Base-by-base conservation (phyloP, 176 grass and related monocot species). In the Avena insularis region DNA sequence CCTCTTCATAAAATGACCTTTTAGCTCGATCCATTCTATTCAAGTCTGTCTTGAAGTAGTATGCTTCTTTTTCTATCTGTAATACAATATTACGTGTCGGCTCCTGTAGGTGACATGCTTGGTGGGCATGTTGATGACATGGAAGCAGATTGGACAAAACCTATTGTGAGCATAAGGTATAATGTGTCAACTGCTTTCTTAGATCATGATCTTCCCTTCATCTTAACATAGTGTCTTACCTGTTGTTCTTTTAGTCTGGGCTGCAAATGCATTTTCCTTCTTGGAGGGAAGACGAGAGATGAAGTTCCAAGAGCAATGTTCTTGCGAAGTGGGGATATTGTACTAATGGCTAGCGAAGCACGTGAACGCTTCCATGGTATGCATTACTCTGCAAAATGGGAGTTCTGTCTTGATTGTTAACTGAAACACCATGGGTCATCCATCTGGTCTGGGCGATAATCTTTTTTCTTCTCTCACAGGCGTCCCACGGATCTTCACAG, bases 121-220 rank as follows among this genome's bases (percentile, higher is more conserved):
- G 93, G 96, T 77, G 92, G 96, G 20, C 96, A 98, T 33, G 87
- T 98, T 76, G 96, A 95, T 88, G 93, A 98, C 91, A 95, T 98
- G 93, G 96, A 95, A 94, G 90, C 86, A 72, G 92, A 98, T 91
- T 95, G 91, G 93, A 94, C 88, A 75, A 95, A 92, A 87, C 96
- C 93, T 83, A 95, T 98, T 88, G 92, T 95, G 21, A 98, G 93
- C 88, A 88, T 95, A 87, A 98, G 93, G 96, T 95, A 83, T 68
- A 31, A 57, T 14, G 46, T 4, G 80, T 62, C 35, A 50, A 49
- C 77, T 64, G 19, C 17, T 80, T 55, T 60, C 12, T 5, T 82
- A 12, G 36, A 61, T 82, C 2, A 12, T 57, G 1, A 45, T 91
- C 51, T 78, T 78, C n/a, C 17, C 19, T 85, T 79, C 20, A 51